Percentiles rank a stretch among this genome's conserved stretches.
Evolutionary conservation across 352 stramenopile genomes (phyloP).

Genomic region (Elongisporangium anandrum): DNA sequence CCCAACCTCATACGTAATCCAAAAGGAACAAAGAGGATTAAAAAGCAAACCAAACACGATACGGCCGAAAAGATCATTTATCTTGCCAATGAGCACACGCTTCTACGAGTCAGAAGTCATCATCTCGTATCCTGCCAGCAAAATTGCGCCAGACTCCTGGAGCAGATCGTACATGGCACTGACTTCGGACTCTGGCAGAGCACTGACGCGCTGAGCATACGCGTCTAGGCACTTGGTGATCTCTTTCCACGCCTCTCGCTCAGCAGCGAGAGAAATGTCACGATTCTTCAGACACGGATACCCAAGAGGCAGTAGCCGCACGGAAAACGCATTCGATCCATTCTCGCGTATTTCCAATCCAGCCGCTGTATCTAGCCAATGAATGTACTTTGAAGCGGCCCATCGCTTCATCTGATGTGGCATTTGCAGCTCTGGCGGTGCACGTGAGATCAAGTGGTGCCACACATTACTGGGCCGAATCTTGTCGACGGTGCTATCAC

Average conservation of each 20-base stretch:
- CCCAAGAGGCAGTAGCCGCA: constrained; percentile 50
- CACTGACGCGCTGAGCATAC: constrained; percentile 73
- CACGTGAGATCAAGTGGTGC: constrained; percentile 76
- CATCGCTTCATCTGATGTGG: constrained; percentile 74
- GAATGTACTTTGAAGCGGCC: constrained; percentile 71
- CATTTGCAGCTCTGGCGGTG: constrained; percentile 62
- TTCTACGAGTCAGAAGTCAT: constrained; percentile 23
- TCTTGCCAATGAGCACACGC: neutral
- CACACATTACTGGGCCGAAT: constrained; percentile 83
- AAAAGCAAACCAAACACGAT: too few species aligned
- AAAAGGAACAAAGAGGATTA: too few species aligned
- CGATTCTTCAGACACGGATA: constrained; percentile 62
- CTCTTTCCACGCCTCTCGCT: constrained; percentile 83
- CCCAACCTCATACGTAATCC: too few species aligned
- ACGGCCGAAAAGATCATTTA: too few species aligned
- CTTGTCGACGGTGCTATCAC: constrained; percentile 74
- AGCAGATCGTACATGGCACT: constrained; percentile 73
- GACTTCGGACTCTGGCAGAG: constrained; percentile 28
- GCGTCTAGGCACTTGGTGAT: constrained; percentile 68
- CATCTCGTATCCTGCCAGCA: constrained; percentile 80
- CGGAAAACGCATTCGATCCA: constrained; percentile 17
- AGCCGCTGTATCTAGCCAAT: constrained; percentile 65
- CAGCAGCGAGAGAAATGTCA: constrained; percentile 37
- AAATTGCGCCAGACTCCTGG: constrained; percentile 66
- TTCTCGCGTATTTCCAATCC: constrained; percentile 10